A percentile compares a stretch with the other conserved stretches of the same genome.
Conservation (phyloP, 192 early-diverging fungal genomes). For the Pilaira anomala region DNA sequence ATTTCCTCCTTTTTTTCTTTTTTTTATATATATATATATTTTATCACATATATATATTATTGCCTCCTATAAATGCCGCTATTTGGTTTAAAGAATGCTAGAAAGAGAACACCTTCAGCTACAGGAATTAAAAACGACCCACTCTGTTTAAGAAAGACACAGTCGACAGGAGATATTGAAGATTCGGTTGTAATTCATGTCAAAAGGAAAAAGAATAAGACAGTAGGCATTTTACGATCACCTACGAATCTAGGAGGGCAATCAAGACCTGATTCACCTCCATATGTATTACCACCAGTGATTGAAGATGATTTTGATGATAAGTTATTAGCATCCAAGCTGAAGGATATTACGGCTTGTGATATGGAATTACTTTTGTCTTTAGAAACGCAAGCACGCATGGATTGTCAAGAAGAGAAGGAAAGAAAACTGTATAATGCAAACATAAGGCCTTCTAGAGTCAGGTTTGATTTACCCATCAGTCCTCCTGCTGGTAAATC, state of each 20-base stretch:
- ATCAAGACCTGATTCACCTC: neutral
- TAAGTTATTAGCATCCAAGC: conserved; percentile 6
- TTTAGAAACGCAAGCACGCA: conserved; percentile 30
- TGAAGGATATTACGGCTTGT: conserved; percentile 14
- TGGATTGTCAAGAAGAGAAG: conserved; percentile 24
- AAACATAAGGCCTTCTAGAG: conserved; percentile 17
- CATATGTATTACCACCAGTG: neutral
- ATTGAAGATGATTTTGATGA: neutral
- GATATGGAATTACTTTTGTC: conserved; percentile 29
- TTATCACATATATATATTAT: neutral
- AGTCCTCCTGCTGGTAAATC: conserved; percentile 28
- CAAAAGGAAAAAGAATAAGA: neutral
- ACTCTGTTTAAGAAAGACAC: neutral
- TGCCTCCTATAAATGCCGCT: conserved; percentile 14
- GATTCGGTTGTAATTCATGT: neutral
- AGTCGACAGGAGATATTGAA: conserved; percentile 1
- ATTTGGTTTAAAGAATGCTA: conserved; percentile 12
- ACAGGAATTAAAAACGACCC: neutral
- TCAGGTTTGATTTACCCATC: conserved; percentile 32
- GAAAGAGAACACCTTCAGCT: neutral
- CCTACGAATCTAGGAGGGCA: neutral
- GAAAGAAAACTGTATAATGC: conserved; percentile 9
- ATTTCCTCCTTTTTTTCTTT: neutral
- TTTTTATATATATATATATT: neutral
- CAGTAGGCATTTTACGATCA: neutral